Base-by-base conservation (phyloP, 2,329 filamentous ascomycete genomes). In the Emergomyces orientalis region DNA sequence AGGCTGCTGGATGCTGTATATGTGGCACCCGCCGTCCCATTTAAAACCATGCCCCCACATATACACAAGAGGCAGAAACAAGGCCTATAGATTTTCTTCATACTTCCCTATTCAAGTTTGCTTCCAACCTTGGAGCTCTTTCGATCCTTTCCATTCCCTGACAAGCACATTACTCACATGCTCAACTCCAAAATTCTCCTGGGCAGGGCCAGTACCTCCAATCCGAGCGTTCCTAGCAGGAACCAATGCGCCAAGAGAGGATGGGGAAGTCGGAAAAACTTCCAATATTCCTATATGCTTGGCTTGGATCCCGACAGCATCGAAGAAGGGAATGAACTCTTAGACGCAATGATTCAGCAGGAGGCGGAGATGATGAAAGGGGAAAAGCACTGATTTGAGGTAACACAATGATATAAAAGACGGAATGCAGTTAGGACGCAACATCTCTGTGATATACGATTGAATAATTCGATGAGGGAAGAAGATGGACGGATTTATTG, bases 201-300 rank as follows among this genome's bases (percentile, higher is more conserved):
- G 6, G 19, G 2, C 45, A 30, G 49, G 25, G 22, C 25, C 52
- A n/a, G 52, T n/a, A 22, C 30, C 30, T n/a, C 52, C 27, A 55
- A 60, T 25, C 17, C 19, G 49, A 51, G 58, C 22, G 22, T 47
- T 30, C 63, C 59, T 17, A 64, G 63, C 59, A 63, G 62, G 34
- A 63, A 66, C 56, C 62, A 65, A 60, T 63, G 65, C 32, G 60
- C 65, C 30, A 69, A 67, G 59, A 59, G 63, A 17, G 45, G 64
- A 7, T 69, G 64, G 65, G 68, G 68, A 39, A 63, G 34, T 37
- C 65, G 66, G 27, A 11, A 52, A 19, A 67, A 65, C 49, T 69
- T 70, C 62, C 67, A 68, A 60, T n/a, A 34, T 39, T 69, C 68
- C 4, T 61, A 67, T 58, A 65, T 66, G 39, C 56, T 70, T 45